Evolutionary conservation across 1,284 basidiomycete species (phyloP).

Genomic region (Gymnopus androsaceus): DNA sequence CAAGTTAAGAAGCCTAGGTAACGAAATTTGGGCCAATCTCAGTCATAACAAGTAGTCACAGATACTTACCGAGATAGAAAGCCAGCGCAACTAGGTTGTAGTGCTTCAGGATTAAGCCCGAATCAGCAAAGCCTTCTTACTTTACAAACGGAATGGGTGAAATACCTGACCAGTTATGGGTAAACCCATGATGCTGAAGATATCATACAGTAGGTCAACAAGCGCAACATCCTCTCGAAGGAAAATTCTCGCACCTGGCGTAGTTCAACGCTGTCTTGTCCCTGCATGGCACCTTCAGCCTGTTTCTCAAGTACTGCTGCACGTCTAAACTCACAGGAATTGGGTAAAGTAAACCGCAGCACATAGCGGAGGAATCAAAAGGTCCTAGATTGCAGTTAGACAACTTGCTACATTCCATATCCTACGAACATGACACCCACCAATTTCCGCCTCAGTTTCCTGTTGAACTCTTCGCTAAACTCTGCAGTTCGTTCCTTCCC

Average conservation of each 20-base stretch:
- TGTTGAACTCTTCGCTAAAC: conserved; percentile 65
- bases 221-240: too few relatives aligned
- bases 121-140: too few relatives aligned
- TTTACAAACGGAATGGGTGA: conserved; percentile 13
- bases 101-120: too few relatives aligned
- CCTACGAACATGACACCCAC: too few relatives aligned
- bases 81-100: conserved; percentile 68
- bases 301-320: neutral
- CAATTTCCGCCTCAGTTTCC: conserved; percentile 56
- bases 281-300: conserved; percentile 30
- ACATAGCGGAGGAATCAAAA: conserved; percentile 59
- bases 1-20: conserved; percentile 57
- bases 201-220: too few relatives aligned
- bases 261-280: conserved; percentile 73
- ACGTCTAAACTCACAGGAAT: conserved; percentile 47
- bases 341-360: conserved; percentile 71
- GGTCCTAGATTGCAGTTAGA: conserved; percentile 41
- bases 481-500: conserved; percentile 49
- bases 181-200: conserved; percentile 64
- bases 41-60: neutral
- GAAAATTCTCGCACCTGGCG: conserved; percentile 50
- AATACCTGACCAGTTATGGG: conserved; percentile 61
- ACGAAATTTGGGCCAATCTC: neutral
- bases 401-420: neutral
- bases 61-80: conserved; percentile 57